Evolutionary conservation across 1,284 basidiomycete species (phyloP), one percentile per base, ranked within the genome.

Genomic region (Kwoniella shivajii): DNA sequence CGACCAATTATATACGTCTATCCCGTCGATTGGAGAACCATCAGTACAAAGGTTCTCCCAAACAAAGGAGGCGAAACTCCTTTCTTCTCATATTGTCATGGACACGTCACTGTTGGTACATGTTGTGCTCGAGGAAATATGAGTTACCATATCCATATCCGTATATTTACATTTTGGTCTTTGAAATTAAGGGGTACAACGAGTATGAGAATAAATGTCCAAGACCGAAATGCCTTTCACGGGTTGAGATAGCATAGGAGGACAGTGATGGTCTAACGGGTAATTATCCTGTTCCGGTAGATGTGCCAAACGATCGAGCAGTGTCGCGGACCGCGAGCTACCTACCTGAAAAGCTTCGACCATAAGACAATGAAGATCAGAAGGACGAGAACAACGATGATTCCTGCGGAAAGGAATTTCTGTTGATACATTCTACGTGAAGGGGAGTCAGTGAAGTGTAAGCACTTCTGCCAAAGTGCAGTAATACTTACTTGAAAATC

Each of bases 401-500:
- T 79, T 4, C 68, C 77, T 18, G 66, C 77, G 6, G 78, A 78
- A 54, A 79, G 63, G 59, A 79, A 76, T 52, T 74, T 74, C 59
- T 79, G 78, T 60, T 79, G 78, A 59, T 79, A 78, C 77, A 78
- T 78, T 63, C 78, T 79, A 58, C 16, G 31, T n/a, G 18, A 38
- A 31, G 46, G 42, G 52, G 20, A 46, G 30, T 43, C 16, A 53
- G 51, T 30, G 26, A 42, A 45, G 50, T 29, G 46, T 41, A 36
- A 45, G 54, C 54, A 20, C 22, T 18, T 9, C 5, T 18, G n/a
- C 7, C 30, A 26, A 9, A 41, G 30, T 36, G 36, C 2, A 34
- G 14, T 20, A 33, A 1, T 33, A 73, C 82, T 70, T 67, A 85
- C 84, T 81, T 81, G 68, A 80, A 79, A 52, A 85, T 82, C 84